Base-by-base conservation (phyloP, 371 early-diverging fungal genomes). In the Mortierella sp. region DNA sequence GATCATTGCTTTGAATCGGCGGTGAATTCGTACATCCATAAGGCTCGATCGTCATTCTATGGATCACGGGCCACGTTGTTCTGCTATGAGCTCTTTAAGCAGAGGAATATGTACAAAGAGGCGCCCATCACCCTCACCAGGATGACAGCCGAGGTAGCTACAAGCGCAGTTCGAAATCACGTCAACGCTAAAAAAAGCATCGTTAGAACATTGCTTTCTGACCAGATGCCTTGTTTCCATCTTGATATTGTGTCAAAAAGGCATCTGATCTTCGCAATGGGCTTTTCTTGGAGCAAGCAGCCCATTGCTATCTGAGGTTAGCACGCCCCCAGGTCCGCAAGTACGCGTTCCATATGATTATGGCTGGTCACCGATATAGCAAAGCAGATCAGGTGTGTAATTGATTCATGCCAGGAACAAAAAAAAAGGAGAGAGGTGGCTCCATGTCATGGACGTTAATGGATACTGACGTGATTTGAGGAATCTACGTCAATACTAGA, bases 281-380 rank as follows among this genome's bases (percentile, higher is more conserved):
- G 0, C 68, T 96, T 49, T 88, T 94, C 39, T 73, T 94, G 42
- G 98, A 98, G 69, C 96, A 96, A 71, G 93, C 96, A 0, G 96
- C 96, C 0, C 88, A 91, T 54, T 89, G 91, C 39, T 94, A 88
- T 64, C 58, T 94, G 39, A 84, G 86, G 47, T 59, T 79, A 1
- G 70, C 82, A 19, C 72, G 78, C 9, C 88, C 93, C 0, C 88
- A 90, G 82, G 82, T 89, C 21, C 88, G 96, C 54, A 96, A 95
- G 67, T 94, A 90, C 64, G 92, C 93, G 0, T 95, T 96, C 71
- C 93, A 95, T 63, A 79, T 95, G 31, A 87, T 96, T 46, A 84
- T 96, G 80, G 95, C 97, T 1, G 94, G 91, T 0, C 93, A 94
- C 70, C 84, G 93, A 6, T 98, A 88, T 78, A 86, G 86, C 53